Base-by-base conservation (phyloP, 176 grass and related monocot species). In the Pontederia crassipes region DNA sequence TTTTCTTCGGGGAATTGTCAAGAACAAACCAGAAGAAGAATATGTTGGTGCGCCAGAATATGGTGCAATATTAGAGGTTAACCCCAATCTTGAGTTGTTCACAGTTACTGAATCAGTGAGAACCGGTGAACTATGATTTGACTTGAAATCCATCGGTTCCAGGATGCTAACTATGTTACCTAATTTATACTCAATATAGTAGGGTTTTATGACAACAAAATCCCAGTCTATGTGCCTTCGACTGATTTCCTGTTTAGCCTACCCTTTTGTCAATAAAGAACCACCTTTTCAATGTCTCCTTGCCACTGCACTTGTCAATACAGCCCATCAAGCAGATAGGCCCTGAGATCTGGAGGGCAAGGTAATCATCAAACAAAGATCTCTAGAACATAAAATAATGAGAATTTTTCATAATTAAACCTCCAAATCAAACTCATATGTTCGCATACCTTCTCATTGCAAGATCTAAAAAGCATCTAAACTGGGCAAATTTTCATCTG, bases 221-320 rank as follows among this genome's bases (percentile, higher is more conserved):
- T 46, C 35, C 18, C 2, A 28, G 48, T 82, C 32, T 15, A 66
- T 77, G 14, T 8, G 48, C 71, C 17, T 40, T n/a, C 50, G 61
- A 7, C 46, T 24, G 20, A 24, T 24, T 11, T 52, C 20, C 49
- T 18, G 40, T 59, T 88, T 52, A 97, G 46, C 87, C 87, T 55
- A 85, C 87, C 59, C 81, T 79, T 68, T 98, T 98, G 64, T 92
- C 84, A 53, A 98, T 92, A 68, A 89, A 92, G 76, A 98, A 89
- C 81, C 93, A 92, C 81, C 83, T 84, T 71, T 92, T 98, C 58
- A 91, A 64, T 48, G 87, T 86, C 67, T 92, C 92, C 59, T 98
- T 86, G 74, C 83, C 77, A 62, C 76, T 89, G 77, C 74, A 98
- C 65, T 76, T 76, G 70, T 82, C 71, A 40, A 81, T 77, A 55